Evolutionary conservation across 208 protist genomes (phyloP), one percentile per base, ranked within the genome.

Genomic region (Leishmania gerbilli): DNA sequence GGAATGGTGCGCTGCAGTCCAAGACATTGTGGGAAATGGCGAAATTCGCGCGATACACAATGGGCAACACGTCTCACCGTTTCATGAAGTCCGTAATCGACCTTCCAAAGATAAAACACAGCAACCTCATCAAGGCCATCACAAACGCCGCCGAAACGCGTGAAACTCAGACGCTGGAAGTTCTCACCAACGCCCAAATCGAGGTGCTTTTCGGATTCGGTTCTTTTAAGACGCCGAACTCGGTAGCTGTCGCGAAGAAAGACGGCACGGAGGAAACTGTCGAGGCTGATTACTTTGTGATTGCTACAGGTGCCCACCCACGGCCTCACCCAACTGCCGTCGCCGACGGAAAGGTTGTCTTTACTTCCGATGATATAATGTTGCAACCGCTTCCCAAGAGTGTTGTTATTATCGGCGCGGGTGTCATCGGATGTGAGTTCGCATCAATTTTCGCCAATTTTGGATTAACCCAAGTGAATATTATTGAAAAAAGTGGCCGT

Each of bases 1-100:
- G 94, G 93, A 95, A 98, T 81, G 95, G 95, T 5, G 92, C 95
- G 13, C 79, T 98, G 64, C 92, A 97, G 72, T 97, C 93, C 7
- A 98, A 98, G 67, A 97, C 93, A 11, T 79, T 97, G 34, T 98
- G 95, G 94, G 93, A 98, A 85, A 95, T 98, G 93, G 87, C 95
- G 4, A 96, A 97, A 71, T 95, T 96, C 71, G 86, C 89, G 37
- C 86, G 88, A 27, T 80, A 93, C 37, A 84, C 93, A 55, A 84
- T 84, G 65, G 90, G 89, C 17, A 68, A 88, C 15, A 88, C 87
- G 13, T 85, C 90, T 2, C 60, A 84, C 67, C 91, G 92, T 19
- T 93, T 95, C 65, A 81, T 96, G 76, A 93, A 90, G 40, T 71
- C 81, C 6, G 77, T 84, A 21, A 79, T 85, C 31, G 79, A 90